Conservation (phyloP, 169 alveolate species). For the Toxoplasma gondii region DNA sequence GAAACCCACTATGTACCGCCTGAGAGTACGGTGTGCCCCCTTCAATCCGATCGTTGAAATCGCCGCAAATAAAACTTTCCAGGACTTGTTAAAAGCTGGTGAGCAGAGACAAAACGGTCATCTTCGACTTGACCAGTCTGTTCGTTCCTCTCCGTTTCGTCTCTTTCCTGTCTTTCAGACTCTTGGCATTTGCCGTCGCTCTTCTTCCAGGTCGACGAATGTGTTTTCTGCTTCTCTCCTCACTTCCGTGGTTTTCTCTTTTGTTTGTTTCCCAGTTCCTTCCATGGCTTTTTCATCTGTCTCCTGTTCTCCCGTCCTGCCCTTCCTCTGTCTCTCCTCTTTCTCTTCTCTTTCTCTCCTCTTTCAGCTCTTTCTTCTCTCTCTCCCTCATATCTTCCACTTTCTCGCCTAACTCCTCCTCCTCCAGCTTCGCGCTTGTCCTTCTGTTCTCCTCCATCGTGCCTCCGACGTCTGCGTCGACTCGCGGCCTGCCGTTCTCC, state of each 20-base stretch:
- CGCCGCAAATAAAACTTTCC: not conserved
- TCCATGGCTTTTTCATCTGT: too few species aligned
- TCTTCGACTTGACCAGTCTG: not conserved
- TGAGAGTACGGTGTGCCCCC: not conserved
- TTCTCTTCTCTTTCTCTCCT: not conserved
- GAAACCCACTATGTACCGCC: not conserved
- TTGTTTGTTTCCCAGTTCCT: too few species aligned
- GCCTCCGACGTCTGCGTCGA: too few species aligned
- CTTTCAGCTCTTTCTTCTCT: not conserved
- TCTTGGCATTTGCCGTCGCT: too few species aligned
- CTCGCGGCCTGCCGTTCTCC: not conserved
- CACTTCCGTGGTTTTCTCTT: too few species aligned
- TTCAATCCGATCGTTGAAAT: constrained; percentile 23
- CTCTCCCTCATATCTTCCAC: not conserved
- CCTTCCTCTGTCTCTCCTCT: too few species aligned
- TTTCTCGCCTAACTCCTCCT: not conserved
- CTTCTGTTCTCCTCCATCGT: too few species aligned
- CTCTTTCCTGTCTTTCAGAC: too few species aligned
- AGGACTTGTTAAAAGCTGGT: not conserved
- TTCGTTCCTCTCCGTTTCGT: too few species aligned
- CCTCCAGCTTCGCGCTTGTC: not conserved
- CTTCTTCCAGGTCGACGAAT: too few species aligned
- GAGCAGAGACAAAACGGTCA: not conserved
- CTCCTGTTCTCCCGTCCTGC: too few species aligned
- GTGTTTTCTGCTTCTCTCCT: too few species aligned